These are phyloP conservation scores for Acer campestre DNA, from an alignment of 345 rosid genomes.

Conservation along the genomic window DNA sequence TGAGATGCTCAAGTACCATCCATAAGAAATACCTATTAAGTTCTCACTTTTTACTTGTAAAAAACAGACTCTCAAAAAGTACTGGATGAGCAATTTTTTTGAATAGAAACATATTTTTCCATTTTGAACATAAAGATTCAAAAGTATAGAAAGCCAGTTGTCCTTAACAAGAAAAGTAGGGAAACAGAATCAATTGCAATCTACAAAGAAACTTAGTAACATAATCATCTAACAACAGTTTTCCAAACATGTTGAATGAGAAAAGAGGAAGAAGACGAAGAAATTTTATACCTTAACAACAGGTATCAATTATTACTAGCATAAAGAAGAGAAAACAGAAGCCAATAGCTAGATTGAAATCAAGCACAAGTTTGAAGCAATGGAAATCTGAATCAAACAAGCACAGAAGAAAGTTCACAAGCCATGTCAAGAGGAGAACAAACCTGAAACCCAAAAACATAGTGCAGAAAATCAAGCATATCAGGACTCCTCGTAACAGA, in stretches of 20 bases:
- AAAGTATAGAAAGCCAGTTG: neutral
- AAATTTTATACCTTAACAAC: neutral
- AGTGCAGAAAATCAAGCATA: slow-evolving; percentile 87
- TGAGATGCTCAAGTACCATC: neutral
- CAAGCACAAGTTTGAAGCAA: neutral
- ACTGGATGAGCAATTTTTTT: neutral
- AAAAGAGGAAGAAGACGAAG: too few relatives aligned
- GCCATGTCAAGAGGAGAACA: slow-evolving; percentile 24
- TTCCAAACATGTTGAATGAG: too few relatives aligned
- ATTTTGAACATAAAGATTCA: neutral
- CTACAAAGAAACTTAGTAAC: too few relatives aligned
- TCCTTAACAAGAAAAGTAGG: neutral
- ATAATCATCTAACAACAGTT: too few relatives aligned
- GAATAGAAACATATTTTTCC: neutral
- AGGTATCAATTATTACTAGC: neutral
- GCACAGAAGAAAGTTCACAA: neutral
- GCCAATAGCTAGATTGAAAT: neutral
- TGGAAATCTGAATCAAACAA: neutral
- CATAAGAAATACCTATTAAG: neutral
- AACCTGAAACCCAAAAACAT: slow-evolving; percentile 95
- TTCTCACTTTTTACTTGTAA: neutral
- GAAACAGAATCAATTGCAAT: neutral
- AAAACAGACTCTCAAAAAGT: neutral
- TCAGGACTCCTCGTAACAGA: slow-evolving; percentile 75
- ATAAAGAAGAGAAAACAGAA: neutral